Conservation (phyloP, 139 green algal genomes). For the Chlamydomonas urium region DNA sequence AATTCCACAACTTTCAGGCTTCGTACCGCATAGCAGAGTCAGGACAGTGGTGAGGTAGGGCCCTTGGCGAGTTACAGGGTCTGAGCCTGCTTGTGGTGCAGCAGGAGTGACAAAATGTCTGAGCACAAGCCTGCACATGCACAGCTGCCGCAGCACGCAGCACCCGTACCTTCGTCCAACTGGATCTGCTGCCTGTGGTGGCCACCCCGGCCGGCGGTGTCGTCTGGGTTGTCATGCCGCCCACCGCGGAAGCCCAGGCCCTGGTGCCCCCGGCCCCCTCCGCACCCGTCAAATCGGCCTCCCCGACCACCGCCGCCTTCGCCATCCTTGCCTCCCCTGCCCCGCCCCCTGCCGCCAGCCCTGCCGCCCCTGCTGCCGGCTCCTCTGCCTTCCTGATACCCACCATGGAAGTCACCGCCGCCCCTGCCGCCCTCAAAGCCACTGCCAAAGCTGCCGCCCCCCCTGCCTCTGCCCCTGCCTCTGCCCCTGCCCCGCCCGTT, state of each 20-base stretch:
- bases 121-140: too few species aligned
- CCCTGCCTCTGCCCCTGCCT: not conserved
- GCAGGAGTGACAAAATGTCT: too few species aligned
- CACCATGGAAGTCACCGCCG: not conserved
- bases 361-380: not conserved
- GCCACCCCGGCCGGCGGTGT: not conserved
- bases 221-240: not conserved
- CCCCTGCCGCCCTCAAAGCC: not conserved
- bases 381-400: not conserved
- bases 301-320: not conserved
- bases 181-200: slow-evolving; percentile 9
- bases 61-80: too few species aligned
- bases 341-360: not conserved
- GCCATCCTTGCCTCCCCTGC: not conserved
- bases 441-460: not conserved
- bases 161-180: not conserved
- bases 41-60: too few species aligned
- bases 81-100: too few species aligned
- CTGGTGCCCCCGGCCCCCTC: not conserved
- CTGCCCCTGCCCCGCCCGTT: not conserved
- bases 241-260: not conserved
- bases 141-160: not conserved
- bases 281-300: not conserved
- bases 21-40: not conserved
- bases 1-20: too few species aligned